Evolutionary conservation across 495 filamentous ascomycete species (phyloP), one percentile per base, ranked within the genome.

Genomic region (Apiosordaria backusii): DNA sequence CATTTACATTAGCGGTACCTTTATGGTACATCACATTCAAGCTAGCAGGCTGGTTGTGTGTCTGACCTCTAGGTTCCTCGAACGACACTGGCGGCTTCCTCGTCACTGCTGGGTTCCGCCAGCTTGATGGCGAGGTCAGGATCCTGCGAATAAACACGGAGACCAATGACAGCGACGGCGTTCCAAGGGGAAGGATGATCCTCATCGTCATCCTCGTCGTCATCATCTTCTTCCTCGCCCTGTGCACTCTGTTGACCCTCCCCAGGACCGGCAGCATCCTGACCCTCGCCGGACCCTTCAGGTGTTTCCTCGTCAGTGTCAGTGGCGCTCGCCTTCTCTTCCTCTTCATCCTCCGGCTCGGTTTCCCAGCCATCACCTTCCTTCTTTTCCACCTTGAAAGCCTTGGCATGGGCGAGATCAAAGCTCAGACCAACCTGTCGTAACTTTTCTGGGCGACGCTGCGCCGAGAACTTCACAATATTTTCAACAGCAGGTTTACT

Each of bases 401-500:
- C 90, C 74, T 92, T 93, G 50, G 87, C 87, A 71, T 96, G 91
- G 4, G 93, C 92, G 10, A 94, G 77, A 71, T 97, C 93, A 65
- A 96, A 96, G 6, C 88, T 88, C 25, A 89, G 83, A 3, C 92
- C 92, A 22, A 94, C 87, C 64, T 90, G 88, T 1, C 93, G 84
- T 3, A 97, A 82, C 76, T 97, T 97, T 60, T 93, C 91, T 25
- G 92, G 87, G 24, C 85, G 82, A 1, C 74, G 73, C 50, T 83
- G 80, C 22, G 88, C 90, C 61, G 87, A 83, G 3, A 81, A 78
- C 26, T 85, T 83, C 6, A 96, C 86, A 5, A 88, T 86, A 0
- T 91, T 84, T 68, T 93, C 89, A 13, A 89, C 84, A 2, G 86
- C 84, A n/a, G 82, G 73, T 1, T 75, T 73, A 6, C 78, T 74